Conservation (phyloP, 148 eudicot genomes). For the Rheum nobile region DNA sequence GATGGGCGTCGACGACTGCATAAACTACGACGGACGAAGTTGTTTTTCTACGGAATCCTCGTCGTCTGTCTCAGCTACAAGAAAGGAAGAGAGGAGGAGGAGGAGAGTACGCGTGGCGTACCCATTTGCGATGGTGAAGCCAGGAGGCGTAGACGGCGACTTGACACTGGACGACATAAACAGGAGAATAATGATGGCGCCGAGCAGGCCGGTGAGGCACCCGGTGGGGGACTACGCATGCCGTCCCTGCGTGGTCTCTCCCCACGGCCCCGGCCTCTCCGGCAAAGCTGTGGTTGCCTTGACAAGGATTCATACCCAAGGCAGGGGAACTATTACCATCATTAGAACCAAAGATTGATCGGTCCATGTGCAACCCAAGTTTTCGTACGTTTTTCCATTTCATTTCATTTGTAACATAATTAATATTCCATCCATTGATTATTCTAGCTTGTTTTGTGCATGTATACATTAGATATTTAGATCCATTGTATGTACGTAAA, state of each 20-base stretch:
- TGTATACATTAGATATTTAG: no score
- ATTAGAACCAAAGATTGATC: constrained; percentile 35
- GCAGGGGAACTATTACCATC: constrained; percentile 49
- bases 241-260: constrained; percentile 27
- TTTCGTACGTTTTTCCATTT: no score
- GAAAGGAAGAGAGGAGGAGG: constrained; percentile 15
- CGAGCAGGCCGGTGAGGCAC: constrained; percentile 48
- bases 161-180: constrained; percentile 46
- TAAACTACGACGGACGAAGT: no score
- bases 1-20: no score
- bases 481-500: no score
- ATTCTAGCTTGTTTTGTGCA: no score
- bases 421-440: no score
- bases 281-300: constrained; percentile 59
- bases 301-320: constrained; percentile 46
- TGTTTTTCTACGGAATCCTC: neutral
- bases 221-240: constrained; percentile 62
- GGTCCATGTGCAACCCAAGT: neutral
- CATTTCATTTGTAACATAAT: neutral
- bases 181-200: constrained; percentile 43
- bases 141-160: constrained; percentile 48
- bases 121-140: constrained; percentile 52
- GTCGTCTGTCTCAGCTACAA: neutral
- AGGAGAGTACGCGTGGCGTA: constrained; percentile 21
- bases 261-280: constrained; percentile 41